A percentile compares a stretch with the other conserved stretches of the same genome.
phyloP scores from a whole-genome alignment of 306 rosid species.

The Castanea mollissima region DNA sequence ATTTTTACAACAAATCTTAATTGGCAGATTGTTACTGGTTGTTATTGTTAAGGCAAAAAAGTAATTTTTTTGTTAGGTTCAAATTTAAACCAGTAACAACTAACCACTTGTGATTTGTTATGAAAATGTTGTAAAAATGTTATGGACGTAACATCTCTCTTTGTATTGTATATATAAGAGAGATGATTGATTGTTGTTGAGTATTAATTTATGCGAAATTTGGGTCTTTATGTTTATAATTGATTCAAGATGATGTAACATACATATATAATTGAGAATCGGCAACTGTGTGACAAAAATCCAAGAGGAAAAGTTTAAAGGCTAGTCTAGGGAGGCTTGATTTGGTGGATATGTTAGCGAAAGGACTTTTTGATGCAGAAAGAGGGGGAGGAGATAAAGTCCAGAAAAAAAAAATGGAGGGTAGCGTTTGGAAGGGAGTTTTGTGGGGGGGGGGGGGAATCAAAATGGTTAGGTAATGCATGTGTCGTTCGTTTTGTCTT shows the following conservation, averaged over 20 bases:
- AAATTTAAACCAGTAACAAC: too few species aligned
- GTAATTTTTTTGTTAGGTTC: too few species aligned
- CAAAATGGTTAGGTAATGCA: slow-evolving; percentile 70
- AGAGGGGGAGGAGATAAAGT: slow-evolving; percentile 35
- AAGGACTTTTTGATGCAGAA: slow-evolving; percentile 55
- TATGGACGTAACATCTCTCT: too few species aligned
- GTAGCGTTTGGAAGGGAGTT: slow-evolving; percentile 76
- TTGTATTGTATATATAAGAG: slow-evolving; percentile 25
- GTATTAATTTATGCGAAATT: slow-evolving; percentile 15
- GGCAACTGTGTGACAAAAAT: slow-evolving; percentile 38
- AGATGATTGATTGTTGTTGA: slow-evolving; percentile 15
- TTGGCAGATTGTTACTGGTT: too few species aligned
- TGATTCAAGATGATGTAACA: slow-evolving; percentile 49
- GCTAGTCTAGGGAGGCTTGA: slow-evolving; percentile 57
- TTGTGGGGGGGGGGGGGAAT: slow-evolving; percentile 66
- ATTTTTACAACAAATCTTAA: too few species aligned
- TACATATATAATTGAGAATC: slow-evolving; percentile 46
- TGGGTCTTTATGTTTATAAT: slow-evolving; percentile 33
- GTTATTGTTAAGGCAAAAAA: too few species aligned
- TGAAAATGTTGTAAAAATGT: too few species aligned
- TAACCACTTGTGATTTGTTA: too few species aligned
- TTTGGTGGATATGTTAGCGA: slow-evolving; percentile 56
- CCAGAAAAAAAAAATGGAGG: slow-evolving; percentile 59
- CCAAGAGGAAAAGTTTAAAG: slow-evolving; percentile 47
- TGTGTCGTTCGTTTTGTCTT: slow-evolving; percentile 53